Conservation (phyloP, 2,329 filamentous ascomycete genomes). For the Calonectria ilicicola region DNA sequence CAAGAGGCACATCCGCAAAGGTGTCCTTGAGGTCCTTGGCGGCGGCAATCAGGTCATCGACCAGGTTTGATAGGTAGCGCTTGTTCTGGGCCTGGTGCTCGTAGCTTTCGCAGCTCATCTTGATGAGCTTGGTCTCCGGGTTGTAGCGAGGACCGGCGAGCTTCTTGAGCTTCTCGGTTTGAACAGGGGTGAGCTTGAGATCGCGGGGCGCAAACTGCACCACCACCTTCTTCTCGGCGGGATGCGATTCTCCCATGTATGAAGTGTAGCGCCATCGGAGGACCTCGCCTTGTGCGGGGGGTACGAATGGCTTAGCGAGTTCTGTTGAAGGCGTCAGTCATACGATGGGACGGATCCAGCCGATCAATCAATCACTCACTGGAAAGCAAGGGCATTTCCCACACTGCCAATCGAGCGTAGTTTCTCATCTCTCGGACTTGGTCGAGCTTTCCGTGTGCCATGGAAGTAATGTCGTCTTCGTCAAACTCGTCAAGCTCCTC, state of each 20-base stretch:
- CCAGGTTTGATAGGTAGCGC: constrained; percentile 85
- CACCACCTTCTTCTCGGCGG: constrained; percentile 92
- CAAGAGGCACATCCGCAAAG: constrained; percentile 90
- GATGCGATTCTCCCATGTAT: constrained; percentile 94
- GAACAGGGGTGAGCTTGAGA: constrained; percentile 74
- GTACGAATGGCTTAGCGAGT: constrained; percentile 83
- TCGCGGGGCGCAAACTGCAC: constrained; percentile 86
- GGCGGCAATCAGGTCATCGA: constrained; percentile 78
- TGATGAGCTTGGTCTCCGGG: constrained; percentile 82
- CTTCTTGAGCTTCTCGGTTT: constrained; percentile 87
- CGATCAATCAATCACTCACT: constrained; percentile 68
- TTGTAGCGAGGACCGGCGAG: constrained; percentile 89
- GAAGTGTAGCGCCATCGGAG: constrained; percentile 97
- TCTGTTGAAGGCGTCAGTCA: constrained; percentile 63
- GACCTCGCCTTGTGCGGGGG: constrained; percentile 75
- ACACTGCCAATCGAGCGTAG: constrained; percentile 87
- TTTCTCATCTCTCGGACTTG: constrained; percentile 89
- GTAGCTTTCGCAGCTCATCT: constrained; percentile 92
- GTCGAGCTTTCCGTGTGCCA: constrained; percentile 89
- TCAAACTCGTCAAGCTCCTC: constrained; percentile 74
- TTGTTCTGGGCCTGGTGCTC: constrained; percentile 96
- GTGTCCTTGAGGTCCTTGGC: constrained; percentile 84
- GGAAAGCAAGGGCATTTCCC: constrained; percentile 93
- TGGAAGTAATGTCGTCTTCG: constrained; percentile 85
- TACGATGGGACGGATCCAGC: background rate